phyloP scores from a whole-genome alignment of 345 rosid genomes.

The Psidium guajava region DNA sequence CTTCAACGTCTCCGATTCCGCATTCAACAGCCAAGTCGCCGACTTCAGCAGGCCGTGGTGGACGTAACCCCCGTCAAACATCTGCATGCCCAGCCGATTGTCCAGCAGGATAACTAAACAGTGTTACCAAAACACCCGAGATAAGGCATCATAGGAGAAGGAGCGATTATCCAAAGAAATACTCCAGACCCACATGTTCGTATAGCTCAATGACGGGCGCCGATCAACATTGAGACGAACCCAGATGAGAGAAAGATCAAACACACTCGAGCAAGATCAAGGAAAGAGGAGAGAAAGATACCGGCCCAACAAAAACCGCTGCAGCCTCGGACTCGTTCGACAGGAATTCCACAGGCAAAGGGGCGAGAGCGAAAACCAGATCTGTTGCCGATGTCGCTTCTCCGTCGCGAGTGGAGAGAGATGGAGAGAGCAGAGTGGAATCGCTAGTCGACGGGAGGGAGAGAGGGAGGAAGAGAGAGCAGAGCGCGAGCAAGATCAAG shows the following conservation, averaged over 20 bases:
- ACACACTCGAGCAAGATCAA: background rate
- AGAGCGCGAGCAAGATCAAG: no score
- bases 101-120: constrained; percentile 54
- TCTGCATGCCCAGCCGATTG: constrained; percentile 57
- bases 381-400: no score
- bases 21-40: constrained; percentile 63
- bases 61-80: constrained; percentile 77
- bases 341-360: background rate
- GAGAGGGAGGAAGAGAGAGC: no score
- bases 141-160: no score
- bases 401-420: no score
- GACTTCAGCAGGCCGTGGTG: constrained; percentile 75
- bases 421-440: no score
- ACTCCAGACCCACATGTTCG: background rate
- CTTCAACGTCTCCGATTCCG: constrained; percentile 57
- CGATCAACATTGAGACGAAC: background rate
- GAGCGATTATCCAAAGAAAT: no score
- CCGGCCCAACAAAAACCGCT: background rate
- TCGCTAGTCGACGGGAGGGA: no score
- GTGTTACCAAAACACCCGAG: no score
- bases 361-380: no score
- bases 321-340: background rate
- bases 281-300: background rate
- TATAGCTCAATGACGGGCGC: no score
- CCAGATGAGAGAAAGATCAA: background rate